Conservation (phyloP, 2,329 filamentous ascomycete species). For the Fusarium nelsonii region DNA sequence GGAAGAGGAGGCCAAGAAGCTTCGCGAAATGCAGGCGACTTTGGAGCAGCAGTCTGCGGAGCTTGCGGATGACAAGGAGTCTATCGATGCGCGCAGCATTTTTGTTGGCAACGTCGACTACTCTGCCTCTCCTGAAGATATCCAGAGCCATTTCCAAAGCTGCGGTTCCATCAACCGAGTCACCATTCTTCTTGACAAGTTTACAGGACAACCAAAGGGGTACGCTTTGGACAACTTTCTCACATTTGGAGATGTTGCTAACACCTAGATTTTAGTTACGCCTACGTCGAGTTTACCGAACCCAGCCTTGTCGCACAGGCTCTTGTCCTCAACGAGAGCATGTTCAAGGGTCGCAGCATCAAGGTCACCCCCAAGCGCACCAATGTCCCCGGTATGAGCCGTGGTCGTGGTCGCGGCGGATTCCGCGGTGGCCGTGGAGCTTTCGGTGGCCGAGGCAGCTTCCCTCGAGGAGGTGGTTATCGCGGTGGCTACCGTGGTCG, state of each 20-base stretch:
- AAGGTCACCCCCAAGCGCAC: slow-evolving; percentile 97
- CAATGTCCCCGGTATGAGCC: slow-evolving; percentile 93
- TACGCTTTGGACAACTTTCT: slow-evolving; percentile 59
- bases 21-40: slow-evolving; percentile 86
- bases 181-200: slow-evolving; percentile 97
- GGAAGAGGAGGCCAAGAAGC: slow-evolving; percentile 88
- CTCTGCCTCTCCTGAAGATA: slow-evolving; percentile 92
- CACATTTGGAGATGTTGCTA: slow-evolving; percentile 18
- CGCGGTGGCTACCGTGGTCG: slow-evolving; percentile 76
- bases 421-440: slow-evolving; percentile 63
- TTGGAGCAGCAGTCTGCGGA: slow-evolving; percentile 88
- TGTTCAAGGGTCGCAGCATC: slow-evolving; percentile 93
- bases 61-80: slow-evolving; percentile 92
- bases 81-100: slow-evolving; percentile 93
- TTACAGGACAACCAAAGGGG: slow-evolving; percentile 99
- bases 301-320: slow-evolving; percentile 93
- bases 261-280: slow-evolving; percentile 74
- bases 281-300: slow-evolving; percentile 98
- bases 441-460: slow-evolving; percentile 67
- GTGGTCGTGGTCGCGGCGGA: slow-evolving; percentile 68
- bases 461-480: slow-evolving; percentile 65
- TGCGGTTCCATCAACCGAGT: slow-evolving; percentile 98
- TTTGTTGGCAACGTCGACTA: slow-evolving; percentile 99
- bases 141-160: slow-evolving; percentile 97
- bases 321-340: slow-evolving; percentile 93